A percentile compares a stretch with the other conserved stretches of the same genome.
phyloP scores from a whole-genome alignment of 345 rosid species.

The Lepidium africanum region DNA sequence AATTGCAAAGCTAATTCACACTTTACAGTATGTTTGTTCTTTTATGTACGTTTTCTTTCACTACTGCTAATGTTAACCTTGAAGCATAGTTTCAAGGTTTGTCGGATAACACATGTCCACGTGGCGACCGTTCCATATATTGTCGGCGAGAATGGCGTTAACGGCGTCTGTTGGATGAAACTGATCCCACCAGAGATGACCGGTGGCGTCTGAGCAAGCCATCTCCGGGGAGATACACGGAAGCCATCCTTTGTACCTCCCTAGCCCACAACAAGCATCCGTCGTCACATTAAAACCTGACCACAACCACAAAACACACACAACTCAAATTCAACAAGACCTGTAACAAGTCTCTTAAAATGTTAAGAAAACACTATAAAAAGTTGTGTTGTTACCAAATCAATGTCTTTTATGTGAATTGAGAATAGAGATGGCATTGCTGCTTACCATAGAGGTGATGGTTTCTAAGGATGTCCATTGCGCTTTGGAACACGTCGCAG shows the following conservation, averaged over 20 bases:
- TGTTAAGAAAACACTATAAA: neutral
- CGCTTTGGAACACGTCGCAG: constrained; percentile 75
- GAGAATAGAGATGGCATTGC: neutral
- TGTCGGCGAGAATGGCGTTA: constrained; percentile 78
- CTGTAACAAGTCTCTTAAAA: neutral
- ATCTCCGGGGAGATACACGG: constrained; percentile 71
- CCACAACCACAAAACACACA: neutral
- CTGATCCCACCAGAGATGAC: constrained; percentile 88
- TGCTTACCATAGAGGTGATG: constrained; percentile 53
- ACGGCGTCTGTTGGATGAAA: constrained; percentile 85
- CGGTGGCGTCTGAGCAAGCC: constrained; percentile 65
- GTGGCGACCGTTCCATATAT: constrained; percentile 77
- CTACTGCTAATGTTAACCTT: neutral
- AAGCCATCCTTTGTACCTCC: constrained; percentile 79
- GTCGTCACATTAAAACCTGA: constrained; percentile 67
- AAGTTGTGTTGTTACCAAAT: neutral
- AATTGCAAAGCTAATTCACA: neutral
- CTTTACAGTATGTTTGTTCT: neutral
- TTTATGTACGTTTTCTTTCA: neutral
- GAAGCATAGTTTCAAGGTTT: constrained; percentile 53
- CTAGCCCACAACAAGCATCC: constrained; percentile 84
- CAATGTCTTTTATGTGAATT: neutral
- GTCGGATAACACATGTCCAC: constrained; percentile 76
- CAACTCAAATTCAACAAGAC: neutral
- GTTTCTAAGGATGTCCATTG: constrained; percentile 76